Percentiles rank a stretch among this genome's conserved stretches.
Conservation (phyloP, 2,329 filamentous ascomycete species). For the Metarhizium robertsii region DNA sequence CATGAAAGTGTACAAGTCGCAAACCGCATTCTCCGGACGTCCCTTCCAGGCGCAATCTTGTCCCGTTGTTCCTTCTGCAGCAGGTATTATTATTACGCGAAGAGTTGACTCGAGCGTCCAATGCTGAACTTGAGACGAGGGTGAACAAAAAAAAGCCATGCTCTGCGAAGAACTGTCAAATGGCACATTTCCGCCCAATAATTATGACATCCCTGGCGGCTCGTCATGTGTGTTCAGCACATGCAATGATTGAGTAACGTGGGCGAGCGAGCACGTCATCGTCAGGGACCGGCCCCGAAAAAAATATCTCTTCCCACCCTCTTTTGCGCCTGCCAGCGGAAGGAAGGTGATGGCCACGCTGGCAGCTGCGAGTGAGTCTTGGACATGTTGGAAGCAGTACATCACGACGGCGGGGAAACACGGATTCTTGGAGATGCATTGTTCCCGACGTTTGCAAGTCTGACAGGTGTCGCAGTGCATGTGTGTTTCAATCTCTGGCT, state of each 20-base stretch:
- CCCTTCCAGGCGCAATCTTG: too few species aligned
- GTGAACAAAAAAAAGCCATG: too few species aligned
- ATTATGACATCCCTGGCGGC: background rate
- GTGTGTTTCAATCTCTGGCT: background rate
- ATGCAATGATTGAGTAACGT: background rate
- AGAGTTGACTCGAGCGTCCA: background rate
- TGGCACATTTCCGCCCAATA: background rate
- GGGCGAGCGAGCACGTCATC: conserved; percentile 7
- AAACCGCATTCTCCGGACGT: too few species aligned
- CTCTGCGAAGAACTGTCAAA: background rate
- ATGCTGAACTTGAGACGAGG: background rate
- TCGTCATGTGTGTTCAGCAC: background rate
- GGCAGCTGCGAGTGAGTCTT: too few species aligned
- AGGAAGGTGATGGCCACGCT: too few species aligned
- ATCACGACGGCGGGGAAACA: background rate
- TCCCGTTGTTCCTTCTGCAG: background rate
- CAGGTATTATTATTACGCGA: background rate
- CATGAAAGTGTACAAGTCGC: background rate
- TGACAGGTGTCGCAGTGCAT: too few species aligned
- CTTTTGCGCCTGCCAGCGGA: background rate
- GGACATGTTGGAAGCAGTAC: background rate
- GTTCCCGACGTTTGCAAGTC: background rate
- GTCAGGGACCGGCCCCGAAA: conserved; percentile 2
- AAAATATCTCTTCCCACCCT: conserved; percentile 1
- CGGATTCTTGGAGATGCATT: background rate